Evolutionary conservation across 179 eudicot species (phyloP).

Genomic region (Spergularia azorica): DNA sequence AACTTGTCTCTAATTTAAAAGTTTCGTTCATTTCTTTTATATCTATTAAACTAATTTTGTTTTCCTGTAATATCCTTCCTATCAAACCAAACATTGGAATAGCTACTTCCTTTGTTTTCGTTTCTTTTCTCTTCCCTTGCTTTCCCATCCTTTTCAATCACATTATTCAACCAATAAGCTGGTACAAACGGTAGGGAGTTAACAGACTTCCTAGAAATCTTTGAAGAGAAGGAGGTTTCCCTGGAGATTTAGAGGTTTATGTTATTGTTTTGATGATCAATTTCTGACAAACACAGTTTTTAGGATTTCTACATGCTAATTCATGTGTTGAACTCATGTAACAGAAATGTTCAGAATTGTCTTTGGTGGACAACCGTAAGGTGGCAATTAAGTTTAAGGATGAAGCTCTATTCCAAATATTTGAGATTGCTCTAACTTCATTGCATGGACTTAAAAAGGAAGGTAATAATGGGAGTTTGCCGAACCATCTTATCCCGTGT

Average conservation of each 20-base stretch:
- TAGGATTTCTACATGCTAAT: slow-evolving; percentile 10
- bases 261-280: slow-evolving; percentile 3
- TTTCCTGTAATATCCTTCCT: too few species aligned
- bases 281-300: not conserved
- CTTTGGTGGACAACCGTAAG: slow-evolving; percentile 44
- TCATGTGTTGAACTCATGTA: slow-evolving; percentile 13
- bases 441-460: slow-evolving; percentile 46
- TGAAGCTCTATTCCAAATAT: slow-evolving; percentile 44
- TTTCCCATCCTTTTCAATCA: too few species aligned
- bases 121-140: too few species aligned
- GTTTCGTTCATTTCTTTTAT: too few species aligned
- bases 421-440: slow-evolving; percentile 50
- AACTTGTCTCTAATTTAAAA: too few species aligned
- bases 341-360: slow-evolving; percentile 43
- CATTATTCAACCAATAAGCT: too few species aligned
- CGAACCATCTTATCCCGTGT: not conserved
- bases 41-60: too few species aligned
- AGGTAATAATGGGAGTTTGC: slow-evolving; percentile 28
- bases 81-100: too few species aligned
- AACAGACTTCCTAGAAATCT: too few species aligned
- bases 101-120: too few species aligned
- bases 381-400: slow-evolving; percentile 44
- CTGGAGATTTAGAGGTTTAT: not conserved
- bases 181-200: too few species aligned
- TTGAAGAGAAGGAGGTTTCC: not conserved